Conservation (phyloP, 345 rosid species). For the Leavenworthia alabamica region DNA sequence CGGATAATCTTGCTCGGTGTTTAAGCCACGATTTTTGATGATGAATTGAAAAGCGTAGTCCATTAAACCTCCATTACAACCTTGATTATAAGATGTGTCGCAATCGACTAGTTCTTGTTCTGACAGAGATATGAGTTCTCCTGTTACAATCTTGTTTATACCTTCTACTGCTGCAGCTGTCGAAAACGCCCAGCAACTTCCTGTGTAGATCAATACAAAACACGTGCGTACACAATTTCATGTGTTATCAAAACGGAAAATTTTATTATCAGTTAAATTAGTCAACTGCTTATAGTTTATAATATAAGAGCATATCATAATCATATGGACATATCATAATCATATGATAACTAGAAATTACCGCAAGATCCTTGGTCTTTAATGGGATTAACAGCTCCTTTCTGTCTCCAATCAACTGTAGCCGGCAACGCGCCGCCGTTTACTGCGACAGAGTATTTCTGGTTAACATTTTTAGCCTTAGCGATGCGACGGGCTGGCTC, state of each 20-base stretch:
- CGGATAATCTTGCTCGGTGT: constrained; percentile 69
- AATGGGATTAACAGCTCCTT: constrained; percentile 64
- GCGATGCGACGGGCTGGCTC: constrained; percentile 39
- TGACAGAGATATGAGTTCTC: constrained; percentile 60
- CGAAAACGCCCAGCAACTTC: constrained; percentile 99
- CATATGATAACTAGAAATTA: too few species aligned
- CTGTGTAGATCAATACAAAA: constrained; percentile 31
- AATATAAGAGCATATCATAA: neutral
- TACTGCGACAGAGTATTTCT: constrained; percentile 31
- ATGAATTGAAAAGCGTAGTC: constrained; percentile 94
- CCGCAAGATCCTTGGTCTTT: constrained; percentile 90
- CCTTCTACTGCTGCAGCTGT: constrained; percentile 85
- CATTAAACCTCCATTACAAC: constrained; percentile 95
- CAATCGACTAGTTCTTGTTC: constrained; percentile 98
- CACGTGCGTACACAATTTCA: neutral
- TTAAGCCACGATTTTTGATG: constrained; percentile 73
- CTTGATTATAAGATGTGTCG: constrained; percentile 56
- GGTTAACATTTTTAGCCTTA: constrained; percentile 39
- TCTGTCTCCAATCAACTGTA: constrained; percentile 69
- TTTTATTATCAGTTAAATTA: too few species aligned
- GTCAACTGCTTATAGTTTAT: neutral
- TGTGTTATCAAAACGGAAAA: neutral
- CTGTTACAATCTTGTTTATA: constrained; percentile 76
- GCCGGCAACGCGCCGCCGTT: constrained; percentile 50
- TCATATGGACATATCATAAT: too few species aligned